Evolutionary conservation across 345 rosid genomes (phyloP).

Genomic region (Euphorbia lathyris): DNA sequence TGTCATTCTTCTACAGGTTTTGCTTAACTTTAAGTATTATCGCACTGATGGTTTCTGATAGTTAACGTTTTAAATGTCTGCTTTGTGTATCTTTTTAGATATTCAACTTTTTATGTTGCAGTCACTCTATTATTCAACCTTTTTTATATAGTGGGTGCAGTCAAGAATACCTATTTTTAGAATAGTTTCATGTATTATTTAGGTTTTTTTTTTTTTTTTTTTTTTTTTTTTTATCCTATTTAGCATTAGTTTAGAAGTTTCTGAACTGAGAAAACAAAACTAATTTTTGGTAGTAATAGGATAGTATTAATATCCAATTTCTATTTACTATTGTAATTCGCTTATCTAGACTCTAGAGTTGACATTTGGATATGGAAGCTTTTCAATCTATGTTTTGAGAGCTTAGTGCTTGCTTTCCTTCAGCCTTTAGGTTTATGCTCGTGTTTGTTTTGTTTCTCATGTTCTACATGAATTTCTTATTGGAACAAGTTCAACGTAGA

Average conservation of each 20-base stretch:
- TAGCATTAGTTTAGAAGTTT: not conserved
- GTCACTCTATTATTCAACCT: not conserved
- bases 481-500: not conserved
- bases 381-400: not conserved
- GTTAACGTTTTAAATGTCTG: conserved; percentile 7
- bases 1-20: conserved; percentile 92
- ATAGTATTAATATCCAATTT: not conserved
- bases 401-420: not conserved
- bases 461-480: not conserved
- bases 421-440: not conserved
- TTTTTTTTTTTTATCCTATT: not conserved
- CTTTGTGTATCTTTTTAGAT: not conserved
- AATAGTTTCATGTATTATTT: not conserved
- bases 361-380: not conserved
- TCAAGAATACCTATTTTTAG: not conserved
- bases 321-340: not conserved
- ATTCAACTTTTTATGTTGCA: not conserved
- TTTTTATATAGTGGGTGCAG: not conserved
- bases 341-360: not conserved
- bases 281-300: not conserved
- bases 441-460: not conserved
- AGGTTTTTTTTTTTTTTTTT: not conserved
- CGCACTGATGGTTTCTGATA: conserved; percentile 23
- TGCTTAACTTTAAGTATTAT: conserved; percentile 30
- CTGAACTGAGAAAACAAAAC: not conserved